These are phyloP conservation scores for Colletotrichum sp. DNA, from an alignment of 2,329 filamentous ascomycete species.

Conservation along the genomic window DNA sequence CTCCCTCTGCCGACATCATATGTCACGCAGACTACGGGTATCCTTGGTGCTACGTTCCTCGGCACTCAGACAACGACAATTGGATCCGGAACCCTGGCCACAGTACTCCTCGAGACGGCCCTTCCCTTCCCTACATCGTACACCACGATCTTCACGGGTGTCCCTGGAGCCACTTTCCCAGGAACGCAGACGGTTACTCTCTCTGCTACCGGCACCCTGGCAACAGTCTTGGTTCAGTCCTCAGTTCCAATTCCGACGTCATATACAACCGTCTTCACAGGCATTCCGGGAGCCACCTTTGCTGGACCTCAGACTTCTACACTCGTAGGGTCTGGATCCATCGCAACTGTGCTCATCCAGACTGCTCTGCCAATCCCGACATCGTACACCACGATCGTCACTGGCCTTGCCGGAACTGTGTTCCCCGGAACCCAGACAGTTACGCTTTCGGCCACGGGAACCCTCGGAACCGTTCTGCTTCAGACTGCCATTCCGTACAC, in stretches of 20 bases:
- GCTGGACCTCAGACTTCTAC: background rate
- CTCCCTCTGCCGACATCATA: background rate
- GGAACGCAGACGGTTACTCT: background rate
- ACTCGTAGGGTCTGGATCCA: background rate
- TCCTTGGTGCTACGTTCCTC: background rate
- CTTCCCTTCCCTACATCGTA: background rate
- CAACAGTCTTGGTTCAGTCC: background rate
- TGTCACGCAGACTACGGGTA: background rate
- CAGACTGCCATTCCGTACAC: background rate
- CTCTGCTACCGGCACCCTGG: background rate
- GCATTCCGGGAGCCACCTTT: background rate
- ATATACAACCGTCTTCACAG: background rate
- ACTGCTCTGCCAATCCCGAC: background rate
- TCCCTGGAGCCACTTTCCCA: background rate
- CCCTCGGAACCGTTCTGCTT: background rate
- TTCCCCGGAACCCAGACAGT: background rate
- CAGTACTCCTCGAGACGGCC: background rate
- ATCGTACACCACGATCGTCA: background rate
- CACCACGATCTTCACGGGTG: background rate
- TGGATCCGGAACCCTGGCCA: background rate
- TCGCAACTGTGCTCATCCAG: background rate
- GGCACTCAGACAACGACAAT: background rate
- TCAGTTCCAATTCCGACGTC: conserved; percentile 1
- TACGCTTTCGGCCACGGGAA: background rate
- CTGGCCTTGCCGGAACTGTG: background rate